Evolutionary conservation across 2,329 filamentous ascomycete species (phyloP).

Genomic region (Huntiella bhutanensis): DNA sequence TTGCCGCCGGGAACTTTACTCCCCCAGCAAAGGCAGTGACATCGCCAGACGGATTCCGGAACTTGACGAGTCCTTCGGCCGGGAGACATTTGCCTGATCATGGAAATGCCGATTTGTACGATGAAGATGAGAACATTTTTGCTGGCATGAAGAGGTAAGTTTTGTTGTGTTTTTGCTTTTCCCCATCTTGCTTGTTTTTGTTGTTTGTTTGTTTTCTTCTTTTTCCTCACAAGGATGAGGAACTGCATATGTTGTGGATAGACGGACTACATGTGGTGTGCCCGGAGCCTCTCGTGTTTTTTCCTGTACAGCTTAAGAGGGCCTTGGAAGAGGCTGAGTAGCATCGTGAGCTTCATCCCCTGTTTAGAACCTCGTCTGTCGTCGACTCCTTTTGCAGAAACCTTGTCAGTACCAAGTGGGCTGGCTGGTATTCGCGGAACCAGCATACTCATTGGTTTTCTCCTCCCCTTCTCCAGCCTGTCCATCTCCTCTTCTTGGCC

Average conservation of each 20-base stretch:
- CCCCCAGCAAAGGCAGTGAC: slow-evolving; percentile 13
- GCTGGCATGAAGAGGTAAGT: slow-evolving; percentile 39
- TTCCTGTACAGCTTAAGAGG: too few relatives aligned
- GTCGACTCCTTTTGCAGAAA: not conserved
- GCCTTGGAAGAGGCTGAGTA: not conserved
- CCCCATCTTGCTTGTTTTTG: not conserved
- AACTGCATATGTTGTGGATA: too few relatives aligned
- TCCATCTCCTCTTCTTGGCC: too few relatives aligned
- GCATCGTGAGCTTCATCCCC: slow-evolving; percentile 2
- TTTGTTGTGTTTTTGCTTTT: slow-evolving; percentile 5
- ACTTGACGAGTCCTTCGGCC: slow-evolving; percentile 20
- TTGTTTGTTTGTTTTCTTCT: not conserved
- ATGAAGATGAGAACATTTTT: slow-evolving; percentile 40
- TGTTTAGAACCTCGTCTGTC: slow-evolving; percentile 6
- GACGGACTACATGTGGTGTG: too few relatives aligned
- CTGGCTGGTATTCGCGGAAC: too few relatives aligned
- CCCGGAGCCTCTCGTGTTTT: too few relatives aligned
- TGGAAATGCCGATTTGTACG: slow-evolving; percentile 18
- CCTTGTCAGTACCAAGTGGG: too few relatives aligned
- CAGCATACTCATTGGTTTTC: too few relatives aligned
- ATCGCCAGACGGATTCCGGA: slow-evolving; percentile 28
- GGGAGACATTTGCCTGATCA: slow-evolving; percentile 10
- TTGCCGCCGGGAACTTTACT: not conserved
- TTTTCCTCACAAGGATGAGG: not conserved
- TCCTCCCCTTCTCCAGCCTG: too few relatives aligned